phyloP scores from a whole-genome alignment of 2,329 filamentous ascomycete genomes.

The Pyrenophora tritici-repentis region DNA sequence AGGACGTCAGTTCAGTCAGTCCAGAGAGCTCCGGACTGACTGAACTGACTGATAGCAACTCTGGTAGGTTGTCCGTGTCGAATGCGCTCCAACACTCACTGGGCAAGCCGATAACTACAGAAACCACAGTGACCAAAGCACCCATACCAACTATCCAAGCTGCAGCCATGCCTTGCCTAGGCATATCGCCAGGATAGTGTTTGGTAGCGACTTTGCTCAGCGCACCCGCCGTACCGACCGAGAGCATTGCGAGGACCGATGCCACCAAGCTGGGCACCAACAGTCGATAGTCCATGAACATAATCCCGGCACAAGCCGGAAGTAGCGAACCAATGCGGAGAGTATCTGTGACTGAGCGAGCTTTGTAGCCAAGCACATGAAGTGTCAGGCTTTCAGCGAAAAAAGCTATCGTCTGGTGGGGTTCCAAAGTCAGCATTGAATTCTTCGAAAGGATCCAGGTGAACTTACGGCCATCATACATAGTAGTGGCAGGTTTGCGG shows the following conservation, averaged over 20 bases:
- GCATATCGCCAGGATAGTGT: conserved; percentile 8
- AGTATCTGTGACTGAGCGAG: conserved; percentile 16
- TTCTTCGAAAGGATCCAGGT: background rate
- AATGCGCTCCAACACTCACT: conserved; percentile 12
- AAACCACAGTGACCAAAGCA: conserved; percentile 10
- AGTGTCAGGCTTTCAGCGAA: conserved; percentile 22
- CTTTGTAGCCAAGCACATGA: conserved; percentile 7
- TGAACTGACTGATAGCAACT: no score
- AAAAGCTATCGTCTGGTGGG: conserved; percentile 21
- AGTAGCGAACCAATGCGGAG: conserved; percentile 19
- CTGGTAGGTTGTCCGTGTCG: conserved; percentile 8
- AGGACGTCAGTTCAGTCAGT: no score
- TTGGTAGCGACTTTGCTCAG: conserved; percentile 14
- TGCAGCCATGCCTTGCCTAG: background rate
- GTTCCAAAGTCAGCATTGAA: conserved; percentile 2
- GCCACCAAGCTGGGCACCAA: conserved; percentile 25
- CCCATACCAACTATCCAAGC: conserved; percentile 8
- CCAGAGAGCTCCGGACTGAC: no score
- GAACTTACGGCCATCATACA: conserved; percentile 37
- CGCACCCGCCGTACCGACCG: conserved; percentile 25
- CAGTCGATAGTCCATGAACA: conserved; percentile 37
- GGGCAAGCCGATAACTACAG: conserved; percentile 5
- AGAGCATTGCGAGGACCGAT: conserved; percentile 28
- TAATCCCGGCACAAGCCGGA: conserved; percentile 23
- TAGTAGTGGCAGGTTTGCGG: conserved; percentile 37